Percentiles rank a stretch among this genome's conserved stretches.
phyloP scores from a whole-genome alignment of 768 basidiomycete species.

The Inosperma sp. region DNA sequence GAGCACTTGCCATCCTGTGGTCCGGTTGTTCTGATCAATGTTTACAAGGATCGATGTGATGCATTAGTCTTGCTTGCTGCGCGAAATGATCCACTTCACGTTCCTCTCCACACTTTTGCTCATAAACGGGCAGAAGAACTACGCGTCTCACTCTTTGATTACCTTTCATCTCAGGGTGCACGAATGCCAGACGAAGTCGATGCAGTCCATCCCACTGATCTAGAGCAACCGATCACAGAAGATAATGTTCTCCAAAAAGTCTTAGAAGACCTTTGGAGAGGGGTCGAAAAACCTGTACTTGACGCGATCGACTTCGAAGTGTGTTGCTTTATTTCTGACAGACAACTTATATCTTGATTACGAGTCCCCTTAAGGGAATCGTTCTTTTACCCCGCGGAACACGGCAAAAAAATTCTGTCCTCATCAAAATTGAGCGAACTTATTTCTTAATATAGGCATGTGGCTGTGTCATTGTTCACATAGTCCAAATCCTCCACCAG shows the following conservation, averaged over 20 bases:
- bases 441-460: no score
- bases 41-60: constrained; percentile 25
- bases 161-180: neutral
- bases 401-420: no score
- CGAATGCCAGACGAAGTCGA: neutral
- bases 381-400: no score
- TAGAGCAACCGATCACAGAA: neutral
- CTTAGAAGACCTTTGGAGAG: neutral
- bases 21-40: constrained; percentile 21
- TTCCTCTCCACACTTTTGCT: constrained; percentile 8
- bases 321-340: neutral
- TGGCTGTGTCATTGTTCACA: no score
- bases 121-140: constrained; percentile 8
- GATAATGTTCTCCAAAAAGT: neutral
- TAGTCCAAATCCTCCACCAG: no score
- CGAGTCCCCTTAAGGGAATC: no score
- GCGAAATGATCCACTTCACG: constrained; percentile 6
- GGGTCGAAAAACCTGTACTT: no score
- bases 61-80: constrained; percentile 14
- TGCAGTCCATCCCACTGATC: neutral
- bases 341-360: neutral
- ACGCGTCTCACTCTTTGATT: neutral
- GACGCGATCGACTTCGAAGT: neutral
- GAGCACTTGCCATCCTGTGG: constrained; percentile 11
- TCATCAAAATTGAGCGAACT: no score